phyloP scores from a whole-genome alignment of 2,329 filamentous ascomycete genomes.

The Tolypocladium cylindrosporum region DNA sequence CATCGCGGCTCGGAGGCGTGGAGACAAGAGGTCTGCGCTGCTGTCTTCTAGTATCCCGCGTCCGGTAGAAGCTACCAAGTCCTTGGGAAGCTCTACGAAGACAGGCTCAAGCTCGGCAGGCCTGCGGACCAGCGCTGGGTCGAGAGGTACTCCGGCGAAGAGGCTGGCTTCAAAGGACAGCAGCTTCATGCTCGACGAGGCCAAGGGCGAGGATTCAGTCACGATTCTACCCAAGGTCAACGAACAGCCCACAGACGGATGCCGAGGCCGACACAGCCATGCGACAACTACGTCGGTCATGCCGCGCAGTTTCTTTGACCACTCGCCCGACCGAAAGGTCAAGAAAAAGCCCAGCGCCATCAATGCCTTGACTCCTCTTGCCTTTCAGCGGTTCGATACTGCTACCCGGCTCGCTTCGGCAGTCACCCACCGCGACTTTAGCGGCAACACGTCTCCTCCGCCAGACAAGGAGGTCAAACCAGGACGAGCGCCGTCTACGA shows the following conservation, averaged over 20 bases:
- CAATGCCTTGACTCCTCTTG: neutral
- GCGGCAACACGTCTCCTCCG: constrained; percentile 6
- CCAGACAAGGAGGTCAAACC: neutral
- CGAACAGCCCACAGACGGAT: neutral
- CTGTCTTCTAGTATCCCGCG: neutral
- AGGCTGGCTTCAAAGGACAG: constrained; percentile 4
- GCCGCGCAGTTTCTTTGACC: constrained; percentile 1
- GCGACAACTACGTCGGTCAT: neutral
- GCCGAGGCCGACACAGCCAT: neutral
- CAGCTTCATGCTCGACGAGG: constrained; percentile 12
- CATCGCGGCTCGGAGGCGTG: neutral
- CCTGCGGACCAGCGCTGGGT: neutral
- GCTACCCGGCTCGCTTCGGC: constrained; percentile 1
- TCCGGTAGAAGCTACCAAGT: neutral
- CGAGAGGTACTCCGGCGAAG: neutral
- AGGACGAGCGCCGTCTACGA: constrained; percentile 11
- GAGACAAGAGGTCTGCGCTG: neutral
- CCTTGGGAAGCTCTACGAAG: neutral
- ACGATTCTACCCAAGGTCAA: constrained; percentile 10
- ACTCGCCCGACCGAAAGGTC: constrained; percentile 1
- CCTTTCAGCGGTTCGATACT: constrained; percentile 1
- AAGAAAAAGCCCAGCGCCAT: neutral
- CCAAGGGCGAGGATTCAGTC: constrained; percentile 9
- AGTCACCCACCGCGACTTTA: neutral
- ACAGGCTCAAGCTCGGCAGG: neutral